Percentiles rank a stretch among this genome's conserved stretches.
phyloP scores from a whole-genome alignment of 768 basidiomycete species.

The Boletus vermiculosoides region DNA sequence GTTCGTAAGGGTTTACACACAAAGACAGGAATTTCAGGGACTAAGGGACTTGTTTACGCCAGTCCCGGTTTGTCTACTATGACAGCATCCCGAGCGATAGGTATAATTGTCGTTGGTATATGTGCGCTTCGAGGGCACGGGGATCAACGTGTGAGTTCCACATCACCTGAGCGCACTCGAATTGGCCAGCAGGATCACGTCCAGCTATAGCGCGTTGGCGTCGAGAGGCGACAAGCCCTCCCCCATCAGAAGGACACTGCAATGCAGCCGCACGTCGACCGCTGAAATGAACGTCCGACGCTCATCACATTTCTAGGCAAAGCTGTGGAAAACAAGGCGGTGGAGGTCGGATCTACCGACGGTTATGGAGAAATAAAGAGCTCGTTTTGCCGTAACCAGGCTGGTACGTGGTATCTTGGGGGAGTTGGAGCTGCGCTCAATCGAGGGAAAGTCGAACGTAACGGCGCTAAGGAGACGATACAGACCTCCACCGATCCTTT shows the following conservation, averaged over 20 bases:
- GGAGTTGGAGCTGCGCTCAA: not conserved
- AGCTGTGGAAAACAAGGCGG: conserved; percentile 11
- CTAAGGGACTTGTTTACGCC: conserved; percentile 13
- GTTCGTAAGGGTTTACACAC: conserved; percentile 16
- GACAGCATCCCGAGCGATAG: conserved; percentile 30
- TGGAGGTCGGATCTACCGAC: conserved; percentile 10
- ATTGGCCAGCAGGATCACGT: conserved; percentile 9
- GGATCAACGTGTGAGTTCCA: conserved; percentile 24
- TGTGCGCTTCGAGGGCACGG: conserved; percentile 25
- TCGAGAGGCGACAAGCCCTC: conserved; percentile 8
- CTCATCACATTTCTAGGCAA: conserved; percentile 1
- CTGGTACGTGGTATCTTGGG: not conserved
- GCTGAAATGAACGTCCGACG: conserved; percentile 6
- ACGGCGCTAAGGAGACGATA: not conserved
- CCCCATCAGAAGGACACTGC: conserved; percentile 6
- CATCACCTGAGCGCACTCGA: conserved; percentile 20
- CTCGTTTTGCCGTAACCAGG: conserved; percentile 2
- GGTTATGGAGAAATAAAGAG: not conserved
- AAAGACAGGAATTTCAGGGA: conserved; percentile 26
- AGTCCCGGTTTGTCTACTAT: conserved; percentile 19
- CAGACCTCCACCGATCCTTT: not conserved
- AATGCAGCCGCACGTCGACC: conserved; percentile 2
- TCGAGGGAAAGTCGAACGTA: conserved; percentile 2
- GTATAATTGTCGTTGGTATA: conserved; percentile 10
- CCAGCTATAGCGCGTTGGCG: conserved; percentile 12